Evolutionary conservation across 495 filamentous ascomycete genomes (phyloP), one percentile per base, ranked within the genome.

Genomic region (Podospora conica): DNA sequence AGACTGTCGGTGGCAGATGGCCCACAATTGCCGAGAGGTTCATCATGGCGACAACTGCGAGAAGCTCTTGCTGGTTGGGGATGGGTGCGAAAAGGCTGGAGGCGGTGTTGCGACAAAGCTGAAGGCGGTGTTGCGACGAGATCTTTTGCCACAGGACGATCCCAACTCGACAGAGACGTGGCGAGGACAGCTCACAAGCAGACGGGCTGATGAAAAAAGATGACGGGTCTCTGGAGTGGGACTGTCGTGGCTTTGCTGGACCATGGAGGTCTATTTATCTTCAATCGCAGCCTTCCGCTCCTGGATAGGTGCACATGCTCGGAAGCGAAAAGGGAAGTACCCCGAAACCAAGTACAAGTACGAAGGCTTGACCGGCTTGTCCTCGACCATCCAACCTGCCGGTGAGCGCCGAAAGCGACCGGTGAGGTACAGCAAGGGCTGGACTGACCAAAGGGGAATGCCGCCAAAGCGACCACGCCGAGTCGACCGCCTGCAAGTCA

Each of bases 381-480:
- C 27, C 54, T 29, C 9, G 27, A 48, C 40, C 40, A 48, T 63
- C 55, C 57, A 57, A 63, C 65, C 64, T 27, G 68, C 63, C 59
- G 66, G 64, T 69, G 71, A 69, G 61, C 58, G 12, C 48, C 57
- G 6, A 57, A 25, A 67, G 56, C 58, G 62, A 72, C 68, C 68
- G 72, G 72, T 72, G 70, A 74, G 63, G 48, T 15, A 18, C 40
- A 60, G 33, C 59, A 57, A 66, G 59, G 60, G 62, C 71, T 60
- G 65, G 55, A 29, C 40, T 48, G 40, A 48, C 55, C 55, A 58
- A 23, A 64, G 18, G 58, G 53, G 27, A 31, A 33, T 54, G 55
- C 55, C 27, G 27, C 54, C 60, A 56, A 23, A 21, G 21, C 40
- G 21, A 55, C 15, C 57, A n/a, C n/a, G 40, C 3, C 40, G 40